phyloP scores from a whole-genome alignment of 192 early-diverging fungal species.

The Rhizoclosmatium globosum region DNA sequence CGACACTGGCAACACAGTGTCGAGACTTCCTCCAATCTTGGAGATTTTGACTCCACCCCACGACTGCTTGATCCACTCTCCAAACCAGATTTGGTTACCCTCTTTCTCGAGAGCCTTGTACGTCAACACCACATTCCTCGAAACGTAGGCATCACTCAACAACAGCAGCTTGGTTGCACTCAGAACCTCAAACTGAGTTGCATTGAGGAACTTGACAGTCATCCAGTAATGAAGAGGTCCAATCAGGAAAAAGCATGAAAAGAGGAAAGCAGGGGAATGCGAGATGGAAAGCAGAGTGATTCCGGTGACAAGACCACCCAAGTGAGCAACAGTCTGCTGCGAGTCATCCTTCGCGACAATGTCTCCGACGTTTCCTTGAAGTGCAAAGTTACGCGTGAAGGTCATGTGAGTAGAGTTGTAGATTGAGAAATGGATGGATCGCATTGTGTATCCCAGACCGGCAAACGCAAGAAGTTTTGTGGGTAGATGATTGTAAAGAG shows the following conservation, averaged over 20 bases:
- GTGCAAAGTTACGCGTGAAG: slow-evolving; percentile 73
- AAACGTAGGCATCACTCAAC: slow-evolving; percentile 58
- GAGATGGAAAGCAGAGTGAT: slow-evolving; percentile 63
- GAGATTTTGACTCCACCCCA: slow-evolving; percentile 43
- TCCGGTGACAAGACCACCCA: slow-evolving; percentile 67
- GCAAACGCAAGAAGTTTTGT: slow-evolving; percentile 65
- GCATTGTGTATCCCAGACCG: slow-evolving; percentile 63
- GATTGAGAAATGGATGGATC: slow-evolving; percentile 70
- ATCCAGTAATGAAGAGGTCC: slow-evolving; percentile 65
- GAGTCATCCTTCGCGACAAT: slow-evolving; percentile 77
- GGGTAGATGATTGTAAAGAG: slow-evolving; percentile 63
- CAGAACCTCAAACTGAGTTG: slow-evolving; percentile 73
- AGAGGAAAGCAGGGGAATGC: slow-evolving; percentile 65
- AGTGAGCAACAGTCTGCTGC: slow-evolving; percentile 73
- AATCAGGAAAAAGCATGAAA: slow-evolving; percentile 59
- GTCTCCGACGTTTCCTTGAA: slow-evolving; percentile 76
- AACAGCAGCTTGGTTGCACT: slow-evolving; percentile 68
- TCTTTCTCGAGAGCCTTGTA: slow-evolving; percentile 48
- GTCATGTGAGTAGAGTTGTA: slow-evolving; percentile 77
- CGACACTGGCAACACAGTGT: slow-evolving; percentile 53
- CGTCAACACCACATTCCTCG: slow-evolving; percentile 50
- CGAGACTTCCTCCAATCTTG: slow-evolving; percentile 55
- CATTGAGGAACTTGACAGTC: slow-evolving; percentile 61
- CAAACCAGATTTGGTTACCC: slow-evolving; percentile 60
- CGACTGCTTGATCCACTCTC: slow-evolving; percentile 59